Evolutionary conservation across 83 land plant species (phyloP).

Genomic region (Picea abies): DNA sequence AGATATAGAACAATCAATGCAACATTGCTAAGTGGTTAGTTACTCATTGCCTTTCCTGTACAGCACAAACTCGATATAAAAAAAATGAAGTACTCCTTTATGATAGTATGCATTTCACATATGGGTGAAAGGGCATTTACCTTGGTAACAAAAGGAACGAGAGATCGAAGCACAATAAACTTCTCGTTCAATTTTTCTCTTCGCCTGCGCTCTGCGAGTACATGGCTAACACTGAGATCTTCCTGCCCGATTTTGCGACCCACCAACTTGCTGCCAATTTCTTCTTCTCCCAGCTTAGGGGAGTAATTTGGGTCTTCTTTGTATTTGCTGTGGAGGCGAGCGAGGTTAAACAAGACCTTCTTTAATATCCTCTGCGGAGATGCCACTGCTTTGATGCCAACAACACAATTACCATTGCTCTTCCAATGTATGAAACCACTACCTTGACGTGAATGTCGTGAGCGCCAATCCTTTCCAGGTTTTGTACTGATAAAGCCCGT

Average conservation of each 20-base stretch:
- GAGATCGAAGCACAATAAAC: conserved; percentile 68
- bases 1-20: too few species aligned
- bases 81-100: not conserved
- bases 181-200: conserved; percentile 87
- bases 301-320: conserved; percentile 26
- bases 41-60: too few species aligned
- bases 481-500: not conserved
- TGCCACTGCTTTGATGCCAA: conserved; percentile 6
- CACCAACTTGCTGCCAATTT: conserved; percentile 23
- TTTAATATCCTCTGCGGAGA: conserved; percentile 58
- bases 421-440: conserved; percentile 46
- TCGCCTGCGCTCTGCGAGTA: conserved; percentile 77
- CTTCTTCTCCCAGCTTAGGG: conserved; percentile 30
- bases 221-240: conserved; percentile 71
- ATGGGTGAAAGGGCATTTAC: conserved; percentile 19
- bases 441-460: conserved; percentile 22
- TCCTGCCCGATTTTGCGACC: conserved; percentile 45
- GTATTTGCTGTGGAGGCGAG: conserved; percentile 37
- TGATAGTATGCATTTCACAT: not conserved
- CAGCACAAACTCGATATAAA: not conserved
- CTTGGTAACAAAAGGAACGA: conserved; percentile 87
- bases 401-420: conserved; percentile 13
- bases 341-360: conserved; percentile 43
- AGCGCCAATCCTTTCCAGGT: not conserved
- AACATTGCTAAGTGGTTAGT: too few species aligned